Evolutionary conservation across 441 rosid genomes (phyloP).

Genomic region (Euphorbia schlechtendalii): DNA sequence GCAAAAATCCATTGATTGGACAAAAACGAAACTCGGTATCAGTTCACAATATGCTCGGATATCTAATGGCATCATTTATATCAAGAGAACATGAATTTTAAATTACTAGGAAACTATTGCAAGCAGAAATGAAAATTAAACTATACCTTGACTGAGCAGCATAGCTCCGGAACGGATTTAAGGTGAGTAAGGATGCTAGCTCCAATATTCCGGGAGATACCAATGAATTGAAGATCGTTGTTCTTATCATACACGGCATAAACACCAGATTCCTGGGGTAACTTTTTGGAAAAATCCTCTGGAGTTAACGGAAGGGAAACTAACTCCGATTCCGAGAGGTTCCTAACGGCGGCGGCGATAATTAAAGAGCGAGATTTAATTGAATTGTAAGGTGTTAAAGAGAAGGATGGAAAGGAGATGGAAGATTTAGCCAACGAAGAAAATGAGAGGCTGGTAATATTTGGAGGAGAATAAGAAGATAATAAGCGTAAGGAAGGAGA

Average conservation of each 20-base stretch:
- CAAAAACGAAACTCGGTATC: not conserved
- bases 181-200: slow-evolving; percentile 62
- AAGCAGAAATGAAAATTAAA: not conserved
- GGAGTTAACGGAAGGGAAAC: slow-evolving; percentile 33
- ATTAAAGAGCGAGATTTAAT: slow-evolving; percentile 32
- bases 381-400: slow-evolving; percentile 26
- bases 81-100: not conserved
- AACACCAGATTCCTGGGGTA: slow-evolving; percentile 62
- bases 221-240: slow-evolving; percentile 72
- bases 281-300: slow-evolving; percentile 29
- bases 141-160: slow-evolving; percentile 65
- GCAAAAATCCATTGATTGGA: too few species aligned
- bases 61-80: not conserved
- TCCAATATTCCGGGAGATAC: slow-evolving; percentile 70
- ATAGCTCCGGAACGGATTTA: slow-evolving; percentile 66
- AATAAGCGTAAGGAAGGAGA: slow-evolving; percentile 34
- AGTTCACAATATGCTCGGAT: not conserved
- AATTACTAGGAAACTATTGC: not conserved
- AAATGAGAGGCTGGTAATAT: slow-evolving; percentile 31
- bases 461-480: slow-evolving; percentile 27
- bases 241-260: slow-evolving; percentile 68
- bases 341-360: slow-evolving; percentile 41
- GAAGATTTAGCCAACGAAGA: slow-evolving; percentile 37
- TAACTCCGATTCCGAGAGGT: slow-evolving; percentile 45
- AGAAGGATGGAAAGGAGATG: slow-evolving; percentile 29